Percentiles rank a stretch among this genome's conserved stretches.
phyloP scores from a whole-genome alignment of 768 basidiomycete genomes.

The Tephrocybe sp. region DNA sequence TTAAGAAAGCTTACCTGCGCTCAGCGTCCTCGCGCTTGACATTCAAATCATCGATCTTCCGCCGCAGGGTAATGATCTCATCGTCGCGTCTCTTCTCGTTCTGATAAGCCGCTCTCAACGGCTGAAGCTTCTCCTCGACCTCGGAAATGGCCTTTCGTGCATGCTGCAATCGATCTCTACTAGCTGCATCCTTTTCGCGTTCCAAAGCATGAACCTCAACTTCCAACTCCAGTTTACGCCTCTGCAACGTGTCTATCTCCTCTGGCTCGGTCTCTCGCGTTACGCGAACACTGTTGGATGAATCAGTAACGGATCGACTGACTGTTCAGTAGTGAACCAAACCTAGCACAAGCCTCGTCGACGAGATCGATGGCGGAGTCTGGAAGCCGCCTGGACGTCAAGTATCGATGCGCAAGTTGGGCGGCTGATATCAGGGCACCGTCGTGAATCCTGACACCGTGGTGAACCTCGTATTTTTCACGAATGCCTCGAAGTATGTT shows the following conservation, averaged over 20 bases:
- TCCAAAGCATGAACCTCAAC: slow-evolving; percentile 94
- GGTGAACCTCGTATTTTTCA: slow-evolving; percentile 92
- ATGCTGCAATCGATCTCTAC: slow-evolving; percentile 72
- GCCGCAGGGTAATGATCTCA: slow-evolving; percentile 71
- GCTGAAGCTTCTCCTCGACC: slow-evolving; percentile 80
- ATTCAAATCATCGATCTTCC: slow-evolving; percentile 86
- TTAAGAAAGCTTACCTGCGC: slow-evolving; percentile 52
- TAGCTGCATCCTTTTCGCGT: slow-evolving; percentile 86
- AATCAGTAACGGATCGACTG: slow-evolving; percentile 1
- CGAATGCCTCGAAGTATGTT: slow-evolving; percentile 91
- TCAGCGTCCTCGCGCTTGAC: slow-evolving; percentile 94
- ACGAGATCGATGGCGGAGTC: slow-evolving; percentile 90
- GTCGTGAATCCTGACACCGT: slow-evolving; percentile 87
- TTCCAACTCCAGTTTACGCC: slow-evolving; percentile 85
- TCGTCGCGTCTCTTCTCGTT: slow-evolving; percentile 81
- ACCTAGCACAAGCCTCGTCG: slow-evolving; percentile 90
- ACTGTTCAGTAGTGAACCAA: slow-evolving; percentile 20
- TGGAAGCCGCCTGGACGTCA: slow-evolving; percentile 76
- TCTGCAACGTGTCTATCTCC: slow-evolving; percentile 86
- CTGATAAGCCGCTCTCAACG: slow-evolving; percentile 83
- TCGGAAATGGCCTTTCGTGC: slow-evolving; percentile 80
- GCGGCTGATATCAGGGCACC: slow-evolving; percentile 87
- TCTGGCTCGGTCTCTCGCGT: slow-evolving; percentile 94
- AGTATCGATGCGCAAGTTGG: slow-evolving; percentile 88
- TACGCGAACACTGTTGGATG: slow-evolving; percentile 67